These are phyloP conservation scores for Cystobasidium slooffiae DNA, from an alignment of 1,284 basidiomycete genomes.

Conservation along the genomic window DNA sequence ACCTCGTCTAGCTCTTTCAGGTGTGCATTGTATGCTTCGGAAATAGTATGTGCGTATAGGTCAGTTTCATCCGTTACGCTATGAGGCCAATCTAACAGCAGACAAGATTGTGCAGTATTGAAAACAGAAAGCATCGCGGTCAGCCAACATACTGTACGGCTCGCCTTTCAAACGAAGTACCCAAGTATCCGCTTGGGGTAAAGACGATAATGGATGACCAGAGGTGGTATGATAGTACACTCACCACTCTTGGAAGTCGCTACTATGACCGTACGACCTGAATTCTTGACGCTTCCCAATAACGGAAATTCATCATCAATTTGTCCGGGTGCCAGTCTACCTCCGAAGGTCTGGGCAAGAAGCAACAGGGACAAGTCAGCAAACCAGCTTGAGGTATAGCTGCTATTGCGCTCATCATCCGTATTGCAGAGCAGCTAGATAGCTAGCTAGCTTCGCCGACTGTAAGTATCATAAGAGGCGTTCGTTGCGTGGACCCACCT, in stretches of 20 bases:
- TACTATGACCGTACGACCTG: constrained; percentile 71
- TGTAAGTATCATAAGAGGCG: not conserved
- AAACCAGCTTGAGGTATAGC: no score
- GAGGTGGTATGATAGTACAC: not conserved
- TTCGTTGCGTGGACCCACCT: constrained; percentile 5
- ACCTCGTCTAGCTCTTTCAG: constrained; percentile 8
- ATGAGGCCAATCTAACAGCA: constrained; percentile 69
- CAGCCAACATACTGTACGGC: not conserved
- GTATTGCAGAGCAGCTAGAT: not conserved
- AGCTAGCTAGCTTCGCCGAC: no score
- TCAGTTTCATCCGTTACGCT: constrained; percentile 71
- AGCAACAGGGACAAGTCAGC: not conserved
- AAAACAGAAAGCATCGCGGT: not conserved
- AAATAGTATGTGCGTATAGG: constrained; percentile 70
- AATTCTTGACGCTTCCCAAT: constrained; percentile 79
- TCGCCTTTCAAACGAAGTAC: not conserved
- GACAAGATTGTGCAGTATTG: not conserved
- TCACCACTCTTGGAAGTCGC: constrained; percentile 73
- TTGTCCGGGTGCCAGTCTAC: constrained; percentile 28
- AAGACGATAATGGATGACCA: not conserved
- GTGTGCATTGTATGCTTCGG: constrained; percentile 28
- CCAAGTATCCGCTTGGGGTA: not conserved
- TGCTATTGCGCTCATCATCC: not conserved
- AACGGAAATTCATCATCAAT: constrained; percentile 56
- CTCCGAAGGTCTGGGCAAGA: constrained; percentile 18